Base-by-base conservation (phyloP, 2,329 filamentous ascomycete genomes). In the Diplodia sapinea region DNA sequence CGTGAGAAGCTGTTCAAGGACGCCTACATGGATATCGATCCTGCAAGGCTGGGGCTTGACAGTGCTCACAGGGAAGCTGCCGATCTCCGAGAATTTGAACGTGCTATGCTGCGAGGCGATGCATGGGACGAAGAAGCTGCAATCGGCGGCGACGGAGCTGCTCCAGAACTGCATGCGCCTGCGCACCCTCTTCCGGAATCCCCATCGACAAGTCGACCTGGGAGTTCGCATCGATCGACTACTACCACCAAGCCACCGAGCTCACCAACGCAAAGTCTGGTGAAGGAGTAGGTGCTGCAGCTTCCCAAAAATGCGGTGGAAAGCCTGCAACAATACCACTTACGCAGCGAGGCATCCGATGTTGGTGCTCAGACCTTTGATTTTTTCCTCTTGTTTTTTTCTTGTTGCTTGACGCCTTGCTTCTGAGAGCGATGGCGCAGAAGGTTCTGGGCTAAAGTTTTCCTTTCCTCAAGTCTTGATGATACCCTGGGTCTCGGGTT, bases 401-500 rank as follows among this genome's bases (percentile, higher is more conserved):
- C 23, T 52, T 29, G 12, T 13, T n/a, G 20, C 13, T 23, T 7
- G 38, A 20, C 20, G 33, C 36, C 12, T 57, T 57, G 33, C 15
- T 56, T 59, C n/a, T n/a, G 5, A 15, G 40, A 26, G 23, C 33
- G 4, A 47, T 29, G 56, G 56, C 38, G 38, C 56, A 43, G 23
- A 23, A n/a, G 56, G 23, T 43, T 59, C 40, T 9, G 40, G 13
- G 40, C n/a, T 47, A 47, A 20, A 38, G 1, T 36, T 17, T 36
- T 49, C 33, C 13, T 49, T 29, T 36, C 11, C 11, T 38, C 36
- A 38, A 20, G 7, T 31, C 8, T 62, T 50, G 57, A 50, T 62
- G 57, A 62, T 62, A 62, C 57, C 57, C 57, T 26, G 23, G 29
- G 57, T 62, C 40, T 49, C 57, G 57, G 29, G 31, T 11, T 62